phyloP scores from a whole-genome alignment of 192 early-diverging fungal species.

The Chytriomyces confervae region DNA sequence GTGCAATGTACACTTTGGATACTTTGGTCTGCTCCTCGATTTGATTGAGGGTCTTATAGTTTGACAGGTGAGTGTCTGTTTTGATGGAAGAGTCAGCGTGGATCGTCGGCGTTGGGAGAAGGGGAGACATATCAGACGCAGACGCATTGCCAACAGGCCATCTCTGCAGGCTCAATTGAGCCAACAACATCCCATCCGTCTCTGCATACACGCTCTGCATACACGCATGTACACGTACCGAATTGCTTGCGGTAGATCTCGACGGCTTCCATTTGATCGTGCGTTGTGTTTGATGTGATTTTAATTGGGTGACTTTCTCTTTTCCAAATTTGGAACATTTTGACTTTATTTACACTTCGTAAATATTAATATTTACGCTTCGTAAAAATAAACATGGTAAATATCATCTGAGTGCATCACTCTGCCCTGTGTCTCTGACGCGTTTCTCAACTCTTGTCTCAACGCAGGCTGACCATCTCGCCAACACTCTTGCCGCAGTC shows the following conservation, averaged over 20 bases:
- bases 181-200: background rate
- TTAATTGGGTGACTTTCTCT: no score
- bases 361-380: no score
- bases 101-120: background rate
- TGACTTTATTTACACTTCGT: no score
- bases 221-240: background rate
- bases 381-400: no score
- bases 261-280: conserved; percentile 5
- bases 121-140: background rate
- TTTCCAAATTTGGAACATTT: no score
- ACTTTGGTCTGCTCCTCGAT: conserved; percentile 47
- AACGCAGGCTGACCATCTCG: conserved; percentile 28
- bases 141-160: background rate
- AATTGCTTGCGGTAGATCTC: conserved; percentile 32
- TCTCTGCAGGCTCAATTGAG: background rate
- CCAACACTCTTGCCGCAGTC: conserved; percentile 30
- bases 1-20: conserved; percentile 49
- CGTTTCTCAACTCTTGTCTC: no score
- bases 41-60: conserved; percentile 44
- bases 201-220: background rate
- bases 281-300: no score
- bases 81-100: background rate
- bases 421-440: no score
- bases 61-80: conserved; percentile 42
- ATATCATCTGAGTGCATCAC: no score